Conservation (phyloP, 805 yeast species). For the Yarrowia hollandica region DNA sequence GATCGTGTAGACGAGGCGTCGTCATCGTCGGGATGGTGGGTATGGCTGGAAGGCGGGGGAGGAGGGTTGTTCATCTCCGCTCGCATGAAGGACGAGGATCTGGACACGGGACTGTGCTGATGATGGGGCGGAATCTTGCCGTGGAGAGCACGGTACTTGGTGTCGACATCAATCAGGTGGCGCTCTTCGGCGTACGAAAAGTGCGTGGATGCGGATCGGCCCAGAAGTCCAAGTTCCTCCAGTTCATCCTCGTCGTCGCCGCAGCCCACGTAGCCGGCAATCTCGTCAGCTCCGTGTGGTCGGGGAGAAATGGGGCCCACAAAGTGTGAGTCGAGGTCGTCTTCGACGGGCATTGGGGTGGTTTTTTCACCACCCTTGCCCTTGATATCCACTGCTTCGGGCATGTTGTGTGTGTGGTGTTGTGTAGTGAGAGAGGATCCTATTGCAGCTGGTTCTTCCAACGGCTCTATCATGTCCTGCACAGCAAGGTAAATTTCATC, state of each 20-base stretch:
- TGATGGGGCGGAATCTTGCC: slow-evolving; percentile 19
- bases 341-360: neutral
- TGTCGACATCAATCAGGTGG: slow-evolving; percentile 63
- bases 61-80: slow-evolving; percentile 33
- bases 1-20: slow-evolving; percentile 1
- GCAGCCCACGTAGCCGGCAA: slow-evolving; percentile 23
- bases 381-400: slow-evolving; percentile 9
- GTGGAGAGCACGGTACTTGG: slow-evolving; percentile 55
- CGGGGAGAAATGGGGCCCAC: slow-evolving; percentile 1
- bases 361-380: slow-evolving; percentile 7
- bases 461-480: slow-evolving; percentile 16
- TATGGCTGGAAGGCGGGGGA: slow-evolving; percentile 30
- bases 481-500: slow-evolving; percentile 6
- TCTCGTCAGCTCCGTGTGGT: slow-evolving; percentile 11
- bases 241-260: slow-evolving; percentile 32
- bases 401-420: neutral
- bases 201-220: slow-evolving; percentile 39
- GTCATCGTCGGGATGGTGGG: slow-evolving; percentile 16
- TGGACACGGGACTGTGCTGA: slow-evolving; percentile 9
- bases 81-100: slow-evolving; percentile 28
- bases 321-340: slow-evolving; percentile 24
- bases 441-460: neutral
- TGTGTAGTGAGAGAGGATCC: neutral
- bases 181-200: slow-evolving; percentile 66
- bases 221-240: slow-evolving; percentile 18